A percentile compares a stretch with the other conserved stretches of the same genome.
phyloP scores from a whole-genome alignment of 257 asterid species.

The Solanum bulbocastanum region DNA sequence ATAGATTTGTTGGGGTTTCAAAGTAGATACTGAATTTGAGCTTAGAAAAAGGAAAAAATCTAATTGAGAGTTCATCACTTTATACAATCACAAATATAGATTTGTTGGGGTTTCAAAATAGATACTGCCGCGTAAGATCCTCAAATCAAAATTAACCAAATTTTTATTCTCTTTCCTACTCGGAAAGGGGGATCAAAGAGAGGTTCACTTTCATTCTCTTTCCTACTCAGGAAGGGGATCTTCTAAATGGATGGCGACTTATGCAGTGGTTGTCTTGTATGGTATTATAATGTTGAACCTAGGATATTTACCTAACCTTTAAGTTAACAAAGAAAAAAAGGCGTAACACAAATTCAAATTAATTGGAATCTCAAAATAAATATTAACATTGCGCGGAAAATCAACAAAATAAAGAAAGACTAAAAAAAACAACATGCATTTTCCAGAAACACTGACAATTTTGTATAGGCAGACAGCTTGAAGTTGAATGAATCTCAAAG shows the following conservation, averaged over 20 bases:
- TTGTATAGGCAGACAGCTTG: slow-evolving; percentile 15
- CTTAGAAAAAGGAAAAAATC: too few relatives aligned
- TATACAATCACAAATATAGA: background rate
- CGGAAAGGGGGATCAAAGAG: background rate
- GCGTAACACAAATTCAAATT: background rate
- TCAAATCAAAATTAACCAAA: too few relatives aligned
- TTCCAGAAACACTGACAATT: background rate
- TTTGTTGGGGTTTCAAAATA: background rate
- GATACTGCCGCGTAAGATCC: too few relatives aligned
- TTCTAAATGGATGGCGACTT: too few relatives aligned
- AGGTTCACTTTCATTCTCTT: background rate
- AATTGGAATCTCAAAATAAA: background rate
- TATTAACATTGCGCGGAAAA: fast-evolving
- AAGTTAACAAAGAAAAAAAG: background rate
- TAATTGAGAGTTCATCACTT: background rate
- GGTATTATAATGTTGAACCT: background rate
- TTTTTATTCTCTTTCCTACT: too few relatives aligned
- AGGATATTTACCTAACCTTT: background rate
- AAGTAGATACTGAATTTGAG: too few relatives aligned
- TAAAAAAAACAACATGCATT: background rate
- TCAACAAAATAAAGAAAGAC: background rate
- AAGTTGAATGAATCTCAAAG: slow-evolving; percentile 29
- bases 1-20: too few relatives aligned
- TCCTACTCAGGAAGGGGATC: background rate
- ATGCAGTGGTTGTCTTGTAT: background rate